These are phyloP conservation scores for Venturiaceae sp. DNA, from an alignment of 2,329 filamentous ascomycete genomes.

Conservation along the genomic window DNA sequence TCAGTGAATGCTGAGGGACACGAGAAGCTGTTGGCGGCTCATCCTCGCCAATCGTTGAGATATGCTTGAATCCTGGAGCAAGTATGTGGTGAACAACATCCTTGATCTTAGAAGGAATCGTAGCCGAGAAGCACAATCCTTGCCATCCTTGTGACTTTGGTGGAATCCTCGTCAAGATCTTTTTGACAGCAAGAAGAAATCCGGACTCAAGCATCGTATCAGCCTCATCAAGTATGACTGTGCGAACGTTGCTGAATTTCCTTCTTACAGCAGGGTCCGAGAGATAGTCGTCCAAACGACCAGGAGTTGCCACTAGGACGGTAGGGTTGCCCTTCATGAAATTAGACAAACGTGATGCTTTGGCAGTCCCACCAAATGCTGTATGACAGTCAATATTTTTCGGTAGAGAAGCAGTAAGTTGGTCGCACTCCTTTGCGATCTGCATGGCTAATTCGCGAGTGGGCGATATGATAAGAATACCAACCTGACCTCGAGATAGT, in stretches of 20 bases:
- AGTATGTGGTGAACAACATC: slow-evolving; percentile 45
- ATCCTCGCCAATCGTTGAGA: slow-evolving; percentile 73
- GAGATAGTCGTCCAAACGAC: slow-evolving; percentile 90
- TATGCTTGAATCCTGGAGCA: slow-evolving; percentile 68
- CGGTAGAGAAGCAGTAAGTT: slow-evolving; percentile 30
- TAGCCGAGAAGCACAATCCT: slow-evolving; percentile 99
- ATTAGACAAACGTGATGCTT: slow-evolving; percentile 53
- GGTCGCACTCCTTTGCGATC: slow-evolving; percentile 36
- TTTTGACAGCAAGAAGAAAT: slow-evolving; percentile 91
- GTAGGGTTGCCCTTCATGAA: slow-evolving; percentile 59
- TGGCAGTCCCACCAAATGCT: slow-evolving; percentile 48
- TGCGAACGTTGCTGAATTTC: slow-evolving; percentile 63
- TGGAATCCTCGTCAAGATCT: slow-evolving; percentile 68
- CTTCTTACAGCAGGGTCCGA: slow-evolving; percentile 70
- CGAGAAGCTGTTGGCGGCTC: slow-evolving; percentile 84
- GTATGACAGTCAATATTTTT: slow-evolving; percentile 37
- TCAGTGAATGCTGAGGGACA: slow-evolving; percentile 79
- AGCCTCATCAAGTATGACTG: slow-evolving; percentile 86
- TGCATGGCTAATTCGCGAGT: slow-evolving; percentile 52
- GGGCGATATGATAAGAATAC: slow-evolving; percentile 46
- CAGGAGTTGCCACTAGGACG: slow-evolving; percentile 89
- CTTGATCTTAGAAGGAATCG: slow-evolving; percentile 81
- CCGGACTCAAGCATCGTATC: slow-evolving; percentile 98
- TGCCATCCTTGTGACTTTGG: slow-evolving; percentile 61
- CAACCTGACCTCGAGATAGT: slow-evolving; percentile 35